phyloP scores from a whole-genome alignment of 345 rosid genomes.

The Salix udensis region DNA sequence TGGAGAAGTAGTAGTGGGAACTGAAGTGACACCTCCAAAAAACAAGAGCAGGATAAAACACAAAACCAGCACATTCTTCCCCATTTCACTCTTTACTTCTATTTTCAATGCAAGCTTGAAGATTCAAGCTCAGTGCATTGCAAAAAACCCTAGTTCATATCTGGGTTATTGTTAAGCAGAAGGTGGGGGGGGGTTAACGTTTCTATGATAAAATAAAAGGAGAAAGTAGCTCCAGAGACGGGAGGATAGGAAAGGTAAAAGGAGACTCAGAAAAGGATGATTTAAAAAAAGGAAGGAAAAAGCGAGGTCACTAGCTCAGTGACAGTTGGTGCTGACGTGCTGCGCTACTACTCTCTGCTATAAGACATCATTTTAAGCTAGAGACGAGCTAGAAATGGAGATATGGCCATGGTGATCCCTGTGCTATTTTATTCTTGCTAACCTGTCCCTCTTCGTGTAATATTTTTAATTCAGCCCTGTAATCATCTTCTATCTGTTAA shows the following conservation, averaged over 20 bases:
- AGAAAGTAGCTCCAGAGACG: not conserved
- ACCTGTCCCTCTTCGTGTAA: not conserved
- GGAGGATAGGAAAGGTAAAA: not conserved
- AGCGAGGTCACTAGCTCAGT: not conserved
- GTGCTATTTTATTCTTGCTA: not conserved
- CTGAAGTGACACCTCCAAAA: slow-evolving; percentile 51
- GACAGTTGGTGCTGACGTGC: not conserved
- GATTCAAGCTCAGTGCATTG: slow-evolving; percentile 23
- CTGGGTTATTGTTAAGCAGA: slow-evolving; percentile 11
- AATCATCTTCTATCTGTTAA: not conserved
- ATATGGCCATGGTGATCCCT: not conserved
- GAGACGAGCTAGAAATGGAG: not conserved
- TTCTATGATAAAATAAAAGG: not conserved
- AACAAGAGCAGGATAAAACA: slow-evolving; percentile 45
- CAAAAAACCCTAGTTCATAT: slow-evolving; percentile 22
- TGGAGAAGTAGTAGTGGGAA: slow-evolving; percentile 67
- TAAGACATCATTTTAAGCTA: not conserved
- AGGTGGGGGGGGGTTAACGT: not conserved
- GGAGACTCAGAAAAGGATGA: not conserved
- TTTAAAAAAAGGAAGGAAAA: not conserved
- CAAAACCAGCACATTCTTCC: slow-evolving; percentile 47
- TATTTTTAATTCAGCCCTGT: not conserved
- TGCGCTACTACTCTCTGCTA: not conserved
- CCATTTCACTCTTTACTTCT: slow-evolving; percentile 33
- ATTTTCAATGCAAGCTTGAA: slow-evolving; percentile 5